Base-by-base conservation (phyloP, 345 rosid genomes). In the Sisymbrium altissimum region DNA sequence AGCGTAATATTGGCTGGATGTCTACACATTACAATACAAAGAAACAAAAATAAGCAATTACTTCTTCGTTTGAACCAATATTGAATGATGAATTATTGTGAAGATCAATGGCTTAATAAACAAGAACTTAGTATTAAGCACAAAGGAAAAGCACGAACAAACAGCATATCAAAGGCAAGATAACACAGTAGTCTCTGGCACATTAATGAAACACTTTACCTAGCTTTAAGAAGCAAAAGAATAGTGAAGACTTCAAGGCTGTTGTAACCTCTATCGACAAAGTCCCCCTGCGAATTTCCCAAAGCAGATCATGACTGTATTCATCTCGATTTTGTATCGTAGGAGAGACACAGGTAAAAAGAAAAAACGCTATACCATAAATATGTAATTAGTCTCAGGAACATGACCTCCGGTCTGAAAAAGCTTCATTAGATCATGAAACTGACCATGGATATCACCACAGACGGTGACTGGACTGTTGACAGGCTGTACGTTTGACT, bases 391-490 rank as follows among this genome's bases (percentile, higher is more conserved):
- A 1, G 98, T 96, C 78, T 96, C 97, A 5, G 98, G 99, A 13
- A 95, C 97, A 78, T 92, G 96, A 70, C 97, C 99, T 14, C 97
- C 98, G 11, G 99, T 92, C 80, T 90, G 94, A 76, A 95, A 96
- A 84, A 92, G 98, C 78, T 96, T 96, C 91, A 96, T 96, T 0
- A 96, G 85, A 81, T 96, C 99, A 81, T 96, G 99, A 83, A 92
- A 96, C 83, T 96, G 98, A 64, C 98, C 98, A 76, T 96, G 99
- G 64, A 96, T 96, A 74, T 96, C 99, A 81, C 98, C 98, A 70
- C 98, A 92, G 53, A 96, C 98, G 5, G 98, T 96, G 59, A 96
- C 99, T 7, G 96, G 99, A 83, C 99, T 92, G 87, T 96, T 96
- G 43, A 96, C 96, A 55, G 99, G 99, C 74, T 96, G 99, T 58